Evolutionary conservation across 179 eudicot species (phyloP), one percentile per base, ranked within the genome.

Genomic region (Gypsophila paniculata): DNA sequence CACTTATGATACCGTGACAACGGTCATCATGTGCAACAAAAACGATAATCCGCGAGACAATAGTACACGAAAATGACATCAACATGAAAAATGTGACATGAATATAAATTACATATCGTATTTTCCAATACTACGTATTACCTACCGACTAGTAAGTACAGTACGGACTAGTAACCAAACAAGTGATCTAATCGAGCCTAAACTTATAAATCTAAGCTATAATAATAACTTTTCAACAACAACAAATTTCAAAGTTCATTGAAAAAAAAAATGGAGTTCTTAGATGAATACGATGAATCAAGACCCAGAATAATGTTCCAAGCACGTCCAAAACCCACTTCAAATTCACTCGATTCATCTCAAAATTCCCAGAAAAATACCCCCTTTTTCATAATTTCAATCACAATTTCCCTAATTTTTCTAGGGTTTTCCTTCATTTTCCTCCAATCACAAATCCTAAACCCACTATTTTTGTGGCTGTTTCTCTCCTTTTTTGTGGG

Each of bases 401-500:
- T 90, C 42, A 36, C 81, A 21, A 36, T 91, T 54, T 86, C 97
- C 25, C 34, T 69, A 60, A 26, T 85, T 60, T 66, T 85, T 63
- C 65, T 89, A 38, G 49, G 69, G 0, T 72, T 77, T 21, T 79
- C 89, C 25, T 21, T 87, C 78, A 48, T 83, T 72, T 74, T 73
- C 78, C 66, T 83, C 80, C 78, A 82, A 26, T 72, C 81, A 21
- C 90, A 89, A 14, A 75, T 91, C 65, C 67, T 83, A 74, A 69
- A 78, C 42, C 82, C 89, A 15, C 44, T 88, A 71, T 61, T 77
- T 72, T 15, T 89, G 38, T 91, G 96, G 91, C 7, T 82, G 23
- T 82, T 87, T 10, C 71, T 91, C n/a, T 89, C 95, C 17, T 78
- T 89, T 64, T 79, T 93, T n/a, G n/a, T 91, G 23, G 98, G 96